phyloP scores from a whole-genome alignment of 2,329 filamentous ascomycete species.

The Paracamarosporium sp. region DNA sequence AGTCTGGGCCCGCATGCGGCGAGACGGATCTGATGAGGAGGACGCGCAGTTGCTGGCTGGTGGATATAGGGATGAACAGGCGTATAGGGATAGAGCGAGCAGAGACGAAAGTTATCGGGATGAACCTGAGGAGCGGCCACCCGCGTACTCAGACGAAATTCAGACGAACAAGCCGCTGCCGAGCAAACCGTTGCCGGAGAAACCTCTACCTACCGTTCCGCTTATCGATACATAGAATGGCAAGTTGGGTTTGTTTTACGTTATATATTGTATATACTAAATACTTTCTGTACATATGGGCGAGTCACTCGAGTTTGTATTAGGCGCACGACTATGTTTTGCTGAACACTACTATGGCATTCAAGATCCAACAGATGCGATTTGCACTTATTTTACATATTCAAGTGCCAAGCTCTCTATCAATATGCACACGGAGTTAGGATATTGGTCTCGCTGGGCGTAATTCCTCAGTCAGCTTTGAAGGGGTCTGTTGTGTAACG shows the following conservation, averaged over 20 bases:
- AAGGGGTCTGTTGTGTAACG: neutral
- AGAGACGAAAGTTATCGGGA: conserved; percentile 25
- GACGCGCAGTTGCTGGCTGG: conserved; percentile 29
- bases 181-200: conserved; percentile 42
- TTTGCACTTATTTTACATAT: neutral
- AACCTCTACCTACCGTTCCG: conserved; percentile 42
- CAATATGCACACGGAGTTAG: neutral
- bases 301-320: neutral
- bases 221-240: conserved; percentile 35
- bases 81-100: conserved; percentile 15
- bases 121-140: conserved; percentile 15
- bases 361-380: neutral
- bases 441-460: neutral
- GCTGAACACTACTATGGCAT: neutral
- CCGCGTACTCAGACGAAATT: conserved; percentile 17
- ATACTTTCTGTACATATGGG: no score
- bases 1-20: conserved; percentile 38
- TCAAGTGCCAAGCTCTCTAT: neutral
- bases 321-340: neutral
- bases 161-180: conserved; percentile 23
- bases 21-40: conserved; percentile 27
- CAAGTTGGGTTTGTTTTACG: neutral
- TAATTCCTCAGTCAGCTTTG: neutral
- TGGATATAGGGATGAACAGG: conserved; percentile 27
- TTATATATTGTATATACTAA: neutral